Evolutionary conservation across 768 basidiomycete species (phyloP).

Genomic region (Panellus pusillus): DNA sequence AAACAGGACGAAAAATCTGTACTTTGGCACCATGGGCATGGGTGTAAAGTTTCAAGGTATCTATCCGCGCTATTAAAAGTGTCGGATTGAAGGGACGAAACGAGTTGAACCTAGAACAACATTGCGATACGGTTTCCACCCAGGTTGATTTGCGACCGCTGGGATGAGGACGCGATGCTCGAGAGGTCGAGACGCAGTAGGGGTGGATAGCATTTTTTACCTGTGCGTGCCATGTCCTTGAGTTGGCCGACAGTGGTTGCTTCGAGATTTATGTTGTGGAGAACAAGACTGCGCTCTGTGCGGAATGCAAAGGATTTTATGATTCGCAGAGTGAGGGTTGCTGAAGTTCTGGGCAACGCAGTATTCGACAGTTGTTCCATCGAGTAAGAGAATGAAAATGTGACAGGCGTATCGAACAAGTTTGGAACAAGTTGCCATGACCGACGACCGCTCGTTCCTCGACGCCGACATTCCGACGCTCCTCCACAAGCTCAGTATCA

Average conservation of each 20-base stretch:
- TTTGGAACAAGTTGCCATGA: constrained; percentile 17
- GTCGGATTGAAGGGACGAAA: neutral
- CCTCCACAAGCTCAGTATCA: constrained; percentile 51
- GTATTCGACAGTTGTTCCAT: constrained; percentile 46
- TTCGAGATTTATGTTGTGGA: constrained; percentile 79
- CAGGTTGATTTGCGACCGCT: constrained; percentile 74
- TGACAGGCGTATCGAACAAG: no score
- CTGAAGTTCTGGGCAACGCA: constrained; percentile 65
- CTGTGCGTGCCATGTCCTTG: constrained; percentile 68
- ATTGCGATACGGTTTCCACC: constrained; percentile 88
- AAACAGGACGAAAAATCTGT: constrained; percentile 6
- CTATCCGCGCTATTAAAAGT: constrained; percentile 39
- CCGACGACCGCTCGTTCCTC: constrained; percentile 47
- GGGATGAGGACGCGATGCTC: constrained; percentile 11
- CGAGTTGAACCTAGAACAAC: constrained; percentile 55
- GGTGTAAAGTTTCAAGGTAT: constrained; percentile 93
- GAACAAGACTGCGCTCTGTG: constrained; percentile 84
- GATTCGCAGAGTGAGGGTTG: constrained; percentile 86
- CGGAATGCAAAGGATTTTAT: constrained; percentile 95
- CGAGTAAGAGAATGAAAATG: no score
- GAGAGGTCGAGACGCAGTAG: constrained; percentile 11
- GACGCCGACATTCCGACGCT: constrained; percentile 52
- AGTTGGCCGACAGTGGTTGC: constrained; percentile 75
- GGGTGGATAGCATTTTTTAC: constrained; percentile 37
- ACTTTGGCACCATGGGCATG: constrained; percentile 96